Percentiles rank a stretch among this genome's conserved stretches.
Evolutionary conservation across 176 grass and related monocot genomes (phyloP).

Genomic region (Leersia perrieri): DNA sequence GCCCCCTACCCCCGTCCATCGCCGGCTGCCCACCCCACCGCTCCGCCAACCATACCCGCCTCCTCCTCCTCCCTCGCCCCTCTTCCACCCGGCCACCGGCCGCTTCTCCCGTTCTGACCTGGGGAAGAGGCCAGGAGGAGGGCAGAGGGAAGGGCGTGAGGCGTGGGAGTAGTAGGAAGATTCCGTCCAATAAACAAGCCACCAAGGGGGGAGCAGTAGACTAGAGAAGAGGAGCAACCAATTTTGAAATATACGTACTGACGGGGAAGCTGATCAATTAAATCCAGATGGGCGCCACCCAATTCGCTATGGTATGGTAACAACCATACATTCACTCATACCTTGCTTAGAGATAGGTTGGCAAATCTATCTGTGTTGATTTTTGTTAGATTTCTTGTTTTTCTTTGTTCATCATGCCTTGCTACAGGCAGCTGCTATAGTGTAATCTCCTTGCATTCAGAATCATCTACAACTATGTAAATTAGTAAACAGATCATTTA

Average conservation of each 20-base stretch:
- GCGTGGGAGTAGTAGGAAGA: too few species aligned
- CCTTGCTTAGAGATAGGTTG: neutral
- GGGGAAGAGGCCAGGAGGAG: too few species aligned
- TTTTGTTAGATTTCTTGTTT: neutral
- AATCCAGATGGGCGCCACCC: constrained; percentile 39
- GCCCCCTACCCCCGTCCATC: too few species aligned
- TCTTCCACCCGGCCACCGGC: too few species aligned
- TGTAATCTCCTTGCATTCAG: neutral
- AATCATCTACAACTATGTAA: neutral
- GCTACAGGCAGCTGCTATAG: neutral
- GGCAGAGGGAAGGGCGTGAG: too few species aligned
- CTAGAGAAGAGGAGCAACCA: neutral
- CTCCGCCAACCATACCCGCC: neutral
- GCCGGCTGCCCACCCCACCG: neutral
- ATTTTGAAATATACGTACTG: too few species aligned
- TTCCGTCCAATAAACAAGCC: too few species aligned
- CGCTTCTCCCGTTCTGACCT: too few species aligned
- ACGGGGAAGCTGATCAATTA: neutral
- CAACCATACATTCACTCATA: neutral
- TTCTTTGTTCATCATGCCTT: neutral
- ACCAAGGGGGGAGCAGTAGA: too few species aligned
- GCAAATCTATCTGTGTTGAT: neutral
- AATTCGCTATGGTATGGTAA: constrained; percentile 80
- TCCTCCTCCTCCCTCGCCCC: neutral
- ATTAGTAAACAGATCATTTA: neutral